These are phyloP conservation scores for Penicillium chermesinum DNA, from an alignment of 495 filamentous ascomycete species.

Conservation along the genomic window DNA sequence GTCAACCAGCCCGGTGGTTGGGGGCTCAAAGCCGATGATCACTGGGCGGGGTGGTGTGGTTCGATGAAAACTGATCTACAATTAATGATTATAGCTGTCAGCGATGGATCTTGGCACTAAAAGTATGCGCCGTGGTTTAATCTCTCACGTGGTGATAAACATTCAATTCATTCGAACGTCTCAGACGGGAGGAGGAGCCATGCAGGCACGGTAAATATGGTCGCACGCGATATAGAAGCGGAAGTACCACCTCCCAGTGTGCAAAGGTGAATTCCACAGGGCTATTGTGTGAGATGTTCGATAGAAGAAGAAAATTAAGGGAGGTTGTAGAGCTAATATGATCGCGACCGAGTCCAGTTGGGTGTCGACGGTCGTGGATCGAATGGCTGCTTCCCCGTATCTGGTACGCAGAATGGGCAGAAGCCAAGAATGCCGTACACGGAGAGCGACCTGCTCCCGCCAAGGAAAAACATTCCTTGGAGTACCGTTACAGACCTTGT, in stretches of 20 bases:
- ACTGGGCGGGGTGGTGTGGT: conserved; percentile 4
- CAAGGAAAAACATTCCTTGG: background rate
- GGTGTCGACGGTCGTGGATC: conserved; percentile 28
- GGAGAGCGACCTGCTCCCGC: background rate
- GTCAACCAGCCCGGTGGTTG: conserved; percentile 30
- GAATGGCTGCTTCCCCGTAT: conserved; percentile 7
- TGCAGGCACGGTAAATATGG: conserved; percentile 24
- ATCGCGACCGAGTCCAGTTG: conserved; percentile 17
- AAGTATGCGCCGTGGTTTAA: background rate
- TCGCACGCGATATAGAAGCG: conserved; percentile 33
- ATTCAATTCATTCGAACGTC: conserved; percentile 18
- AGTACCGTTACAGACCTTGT: background rate
- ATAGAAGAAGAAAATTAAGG: background rate
- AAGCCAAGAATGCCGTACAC: conserved; percentile 13
- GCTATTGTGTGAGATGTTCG: conserved; percentile 1
- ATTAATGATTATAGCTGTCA: conserved; percentile 3
- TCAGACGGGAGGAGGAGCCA: conserved; percentile 24
- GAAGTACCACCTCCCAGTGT: conserved; percentile 11
- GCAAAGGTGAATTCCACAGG: conserved; percentile 4
- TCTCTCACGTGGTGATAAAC: conserved; percentile 1
- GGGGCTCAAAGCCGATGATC: conserved; percentile 13
- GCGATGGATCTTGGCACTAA: background rate
- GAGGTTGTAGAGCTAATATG: background rate
- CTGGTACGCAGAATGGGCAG: background rate
- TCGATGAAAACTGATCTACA: conserved; percentile 11